These are phyloP conservation scores for Leccinum pachyderme DNA, from an alignment of 1,284 basidiomycete genomes.

Conservation along the genomic window DNA sequence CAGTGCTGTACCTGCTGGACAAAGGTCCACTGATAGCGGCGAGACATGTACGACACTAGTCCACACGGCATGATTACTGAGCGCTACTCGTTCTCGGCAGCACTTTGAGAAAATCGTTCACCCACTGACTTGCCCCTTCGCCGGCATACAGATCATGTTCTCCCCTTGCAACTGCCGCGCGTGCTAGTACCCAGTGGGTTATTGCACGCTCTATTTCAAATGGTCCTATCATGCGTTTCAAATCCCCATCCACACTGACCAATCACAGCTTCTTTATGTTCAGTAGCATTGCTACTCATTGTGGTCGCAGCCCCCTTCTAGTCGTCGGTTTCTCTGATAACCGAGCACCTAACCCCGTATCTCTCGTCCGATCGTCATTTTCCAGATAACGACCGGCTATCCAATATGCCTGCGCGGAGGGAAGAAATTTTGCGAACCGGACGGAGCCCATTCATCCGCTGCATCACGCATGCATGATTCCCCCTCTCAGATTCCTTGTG, in stretches of 20 bases:
- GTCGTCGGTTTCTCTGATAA: neutral
- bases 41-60: neutral
- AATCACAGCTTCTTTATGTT: neutral
- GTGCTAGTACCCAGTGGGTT: neutral
- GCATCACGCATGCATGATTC: neutral
- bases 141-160: neutral
- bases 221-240: neutral
- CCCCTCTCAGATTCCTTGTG: neutral
- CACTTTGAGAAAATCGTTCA: neutral
- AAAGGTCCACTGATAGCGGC: neutral
- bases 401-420: neutral
- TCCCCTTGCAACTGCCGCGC: neutral
- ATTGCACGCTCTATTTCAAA: neutral
- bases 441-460: neutral
- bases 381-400: conserved; percentile 5
- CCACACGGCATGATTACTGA: neutral
- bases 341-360: neutral
- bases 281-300: neutral
- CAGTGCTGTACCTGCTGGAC: neutral
- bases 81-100: neutral
- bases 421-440: neutral
- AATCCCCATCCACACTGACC: neutral
- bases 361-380: neutral
- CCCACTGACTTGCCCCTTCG: neutral
- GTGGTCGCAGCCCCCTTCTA: neutral